Percentiles rank a stretch among this genome's conserved stretches.
Evolutionary conservation across 176 grass and related monocot genomes (phyloP).

Genomic region (Bromus sterilis): DNA sequence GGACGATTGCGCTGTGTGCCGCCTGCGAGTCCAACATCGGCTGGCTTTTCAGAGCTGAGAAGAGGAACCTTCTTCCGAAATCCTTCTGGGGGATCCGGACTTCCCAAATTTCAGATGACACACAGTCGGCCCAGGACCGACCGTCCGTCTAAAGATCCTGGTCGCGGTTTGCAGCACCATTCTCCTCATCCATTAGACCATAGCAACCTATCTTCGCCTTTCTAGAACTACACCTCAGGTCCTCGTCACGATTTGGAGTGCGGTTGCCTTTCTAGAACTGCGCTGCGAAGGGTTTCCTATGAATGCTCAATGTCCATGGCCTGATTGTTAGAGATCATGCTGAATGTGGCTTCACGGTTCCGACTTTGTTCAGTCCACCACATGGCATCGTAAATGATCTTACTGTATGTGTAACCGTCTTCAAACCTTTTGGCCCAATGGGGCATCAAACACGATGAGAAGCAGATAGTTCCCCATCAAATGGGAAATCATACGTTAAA

Average conservation of each 20-base stretch:
- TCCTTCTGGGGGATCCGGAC: conserved; percentile 91
- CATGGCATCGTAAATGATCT: background rate
- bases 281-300: background rate
- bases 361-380: too few species aligned
- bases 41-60: conserved; percentile 64
- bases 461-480: background rate
- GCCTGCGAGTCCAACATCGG: conserved; percentile 63
- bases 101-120: conserved; percentile 60
- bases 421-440: too few species aligned
- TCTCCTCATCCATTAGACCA: background rate
- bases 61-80: conserved; percentile 59
- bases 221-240: too few species aligned
- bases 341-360: background rate
- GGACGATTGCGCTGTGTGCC: conserved; percentile 53
- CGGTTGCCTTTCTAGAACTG: background rate
- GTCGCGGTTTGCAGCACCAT: background rate
- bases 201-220: background rate
- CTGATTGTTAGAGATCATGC: background rate
- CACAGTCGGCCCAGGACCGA: background rate
- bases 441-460: background rate
- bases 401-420: too few species aligned
- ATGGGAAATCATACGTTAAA: background rate
- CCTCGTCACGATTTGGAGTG: too few species aligned
- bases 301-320: background rate
- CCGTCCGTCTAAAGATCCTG: background rate